Base-by-base conservation (phyloP, 306 rosid genomes). In the Potentilla sterilis region DNA sequence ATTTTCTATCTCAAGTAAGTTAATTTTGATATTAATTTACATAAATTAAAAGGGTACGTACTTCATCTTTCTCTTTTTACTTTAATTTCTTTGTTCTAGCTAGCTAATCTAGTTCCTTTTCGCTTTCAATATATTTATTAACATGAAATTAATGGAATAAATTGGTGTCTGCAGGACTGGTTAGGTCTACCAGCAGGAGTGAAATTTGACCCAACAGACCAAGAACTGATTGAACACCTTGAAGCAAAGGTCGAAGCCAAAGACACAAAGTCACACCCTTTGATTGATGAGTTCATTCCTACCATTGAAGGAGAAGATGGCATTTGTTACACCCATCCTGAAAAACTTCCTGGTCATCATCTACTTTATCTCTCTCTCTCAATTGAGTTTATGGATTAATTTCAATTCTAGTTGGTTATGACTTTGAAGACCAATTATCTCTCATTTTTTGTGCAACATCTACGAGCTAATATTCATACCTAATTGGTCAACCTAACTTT, bases 301-400 rank as follows among this genome's bases (percentile, higher is more conserved):
- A 96, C 99, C 4, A 96, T 96, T 73, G 96, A 96, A 88, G 98
- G 98, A 72, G 99, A 96, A 76, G 99, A 96, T 81, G 99, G 99
- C 32, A 96, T 96, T 85, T 96, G 99, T 82, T 96, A 96, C 75
- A 96, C 99, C 77, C 99, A 96, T 88, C 99, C 99, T 18, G 99
- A 96, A 65, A 96, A 96, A 88, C 97, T 96, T 70, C 99, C 99
- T 74, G 99, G 98, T 91, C 48, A 21, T 54, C 47, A 32, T 37
- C 67, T 2, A 9, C 40, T 34, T 18, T 62, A 16, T 58, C 55
- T 32, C 47, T 22, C 73, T 37, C 41, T 75, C 64, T 46, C 12
- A 46, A 69, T 69, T 24, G 15, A 28, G 22, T 43, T 24, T 21
- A 22, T 68, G 35, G 55, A 12, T 61, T 28, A 68, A 22, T 68